Evolutionary conservation across 176 grass and related monocot species (phyloP).

Genomic region (Oryza meyeriana): DNA sequence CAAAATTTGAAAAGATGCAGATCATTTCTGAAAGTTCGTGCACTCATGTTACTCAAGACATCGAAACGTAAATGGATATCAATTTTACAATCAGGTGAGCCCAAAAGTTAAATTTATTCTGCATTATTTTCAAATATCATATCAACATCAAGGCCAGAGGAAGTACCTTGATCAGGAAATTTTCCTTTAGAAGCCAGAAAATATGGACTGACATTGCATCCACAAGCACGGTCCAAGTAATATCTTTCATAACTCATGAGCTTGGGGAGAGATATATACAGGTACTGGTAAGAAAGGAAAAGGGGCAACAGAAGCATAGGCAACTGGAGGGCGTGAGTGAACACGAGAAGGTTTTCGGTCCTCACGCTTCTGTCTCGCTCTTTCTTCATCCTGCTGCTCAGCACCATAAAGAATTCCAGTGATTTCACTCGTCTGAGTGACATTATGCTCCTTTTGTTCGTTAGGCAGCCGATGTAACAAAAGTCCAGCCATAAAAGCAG

Average conservation of each 20-base stretch:
- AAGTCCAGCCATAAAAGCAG: conserved; percentile 89
- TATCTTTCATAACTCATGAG: conserved; percentile 37
- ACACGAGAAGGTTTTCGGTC: conserved; percentile 18
- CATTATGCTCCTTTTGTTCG: conserved; percentile 37
- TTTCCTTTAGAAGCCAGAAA: conserved; percentile 12
- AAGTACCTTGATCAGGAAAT: background rate
- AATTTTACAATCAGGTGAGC: conserved; percentile 10
- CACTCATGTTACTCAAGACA: background rate
- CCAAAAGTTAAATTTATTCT: background rate
- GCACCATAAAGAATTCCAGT: conserved; percentile 30
- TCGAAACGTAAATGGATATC: background rate
- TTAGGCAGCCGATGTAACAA: conserved; percentile 71
- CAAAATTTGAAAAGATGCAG: background rate
- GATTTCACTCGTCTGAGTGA: conserved; percentile 21
- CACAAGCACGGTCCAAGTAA: background rate
- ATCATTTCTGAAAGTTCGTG: background rate
- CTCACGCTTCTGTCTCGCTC: conserved; percentile 18
- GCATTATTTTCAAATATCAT: conserved; percentile 25
- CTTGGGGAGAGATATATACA: conserved; percentile 45
- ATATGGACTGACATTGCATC: background rate
- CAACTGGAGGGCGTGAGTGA: conserved; percentile 65
- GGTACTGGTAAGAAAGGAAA: conserved; percentile 90
- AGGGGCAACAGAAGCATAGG: conserved; percentile 83
- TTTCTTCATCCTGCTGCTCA: conserved; percentile 42
- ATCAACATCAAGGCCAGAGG: conserved; percentile 1